These are phyloP conservation scores for Yamadazyma pseudoaaseri DNA, from an alignment of 1,139 yeast species.

Conservation along the genomic window DNA sequence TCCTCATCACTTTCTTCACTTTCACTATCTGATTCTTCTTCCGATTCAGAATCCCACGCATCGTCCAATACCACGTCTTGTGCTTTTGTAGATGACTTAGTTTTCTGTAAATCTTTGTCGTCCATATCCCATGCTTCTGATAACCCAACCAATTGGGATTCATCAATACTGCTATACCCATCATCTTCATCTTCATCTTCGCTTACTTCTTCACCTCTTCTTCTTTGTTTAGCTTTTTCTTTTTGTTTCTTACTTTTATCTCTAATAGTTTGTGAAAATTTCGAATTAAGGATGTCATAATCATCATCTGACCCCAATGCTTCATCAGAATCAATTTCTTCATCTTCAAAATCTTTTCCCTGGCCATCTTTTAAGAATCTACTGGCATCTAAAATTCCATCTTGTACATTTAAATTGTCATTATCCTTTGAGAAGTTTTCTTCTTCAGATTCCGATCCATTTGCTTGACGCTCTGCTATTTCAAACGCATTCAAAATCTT, in stretches of 20 bases:
- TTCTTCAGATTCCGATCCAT: constrained; percentile 17
- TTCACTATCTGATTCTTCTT: constrained; percentile 16
- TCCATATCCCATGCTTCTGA: constrained; percentile 91
- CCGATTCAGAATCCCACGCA: constrained; percentile 36
- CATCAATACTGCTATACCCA: constrained; percentile 65
- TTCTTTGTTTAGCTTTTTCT: constrained; percentile 22
- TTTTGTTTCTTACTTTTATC: constrained; percentile 46
- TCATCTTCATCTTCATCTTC: constrained; percentile 31
- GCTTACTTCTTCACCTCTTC: constrained; percentile 15
- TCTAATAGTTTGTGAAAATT: constrained; percentile 66
- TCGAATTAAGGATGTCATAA: constrained; percentile 63
- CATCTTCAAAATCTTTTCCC: constrained; percentile 50
- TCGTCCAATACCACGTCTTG: constrained; percentile 45
- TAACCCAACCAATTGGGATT: constrained; percentile 67
- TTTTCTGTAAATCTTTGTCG: constrained; percentile 44
- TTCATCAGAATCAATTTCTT: constrained; percentile 74
- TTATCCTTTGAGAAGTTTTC: constrained; percentile 17
- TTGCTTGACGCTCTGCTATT: constrained; percentile 44
- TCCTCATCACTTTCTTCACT: constrained; percentile 18
- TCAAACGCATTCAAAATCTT: constrained; percentile 47
- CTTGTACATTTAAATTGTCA: constrained; percentile 25
- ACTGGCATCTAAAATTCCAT: constrained; percentile 44
- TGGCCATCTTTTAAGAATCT: constrained; percentile 27
- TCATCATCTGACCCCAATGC: constrained; percentile 78
- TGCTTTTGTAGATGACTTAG: constrained; percentile 14